Base-by-base conservation (phyloP, 768 basidiomycete genomes). In the Paxillus rubicundulus region DNA sequence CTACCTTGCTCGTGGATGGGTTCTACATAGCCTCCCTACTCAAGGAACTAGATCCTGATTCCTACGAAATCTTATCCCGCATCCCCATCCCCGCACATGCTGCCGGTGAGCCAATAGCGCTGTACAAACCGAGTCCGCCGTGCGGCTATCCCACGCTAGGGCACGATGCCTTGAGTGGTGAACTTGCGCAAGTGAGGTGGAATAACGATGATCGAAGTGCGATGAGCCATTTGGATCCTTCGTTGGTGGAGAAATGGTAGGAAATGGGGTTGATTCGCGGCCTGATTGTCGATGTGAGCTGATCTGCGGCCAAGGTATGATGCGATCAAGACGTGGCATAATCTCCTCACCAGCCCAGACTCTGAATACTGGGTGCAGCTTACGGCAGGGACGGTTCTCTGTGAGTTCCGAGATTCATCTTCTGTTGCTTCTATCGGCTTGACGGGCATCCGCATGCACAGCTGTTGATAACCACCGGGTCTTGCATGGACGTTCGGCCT, bases 401-500 rank as follows among this genome's bases (percentile, higher is more conserved):
- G 92, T 90, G 63, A 62, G 89, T 74, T 4, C 14, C 9, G 12
- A 3, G 10, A 34, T 27, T 34, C n/a, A 36, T 32, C 37, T 38
- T 28, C 21, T 49, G 24, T 20, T 39, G 8, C 20, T n/a, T 30
- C 32, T 16, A 24, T 51, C 9, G 47, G 27, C 41, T 34, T 33
- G 9, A 21, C 16, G 18, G 30, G 33, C 18, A 41, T 39, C 39
- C 32, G 30, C 34, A 7, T 61, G 30, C 34, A 9, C 61, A 92
- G 92, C 93, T 18, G 77, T 96, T 45, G 87, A 98, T 69, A 98
- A 98, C 65, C 89, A 96, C 70, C 82, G 96, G 18, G 91, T 98
- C 12, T 74, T 98, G 45, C 96, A 98, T 60, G 96, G 96, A 12
- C 85, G 96, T n/a, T 92, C 93, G 0, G 81, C 85, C 1, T 98